Base-by-base conservation (phyloP, 345 rosid genomes). In the Hypericum perforatum region DNA sequence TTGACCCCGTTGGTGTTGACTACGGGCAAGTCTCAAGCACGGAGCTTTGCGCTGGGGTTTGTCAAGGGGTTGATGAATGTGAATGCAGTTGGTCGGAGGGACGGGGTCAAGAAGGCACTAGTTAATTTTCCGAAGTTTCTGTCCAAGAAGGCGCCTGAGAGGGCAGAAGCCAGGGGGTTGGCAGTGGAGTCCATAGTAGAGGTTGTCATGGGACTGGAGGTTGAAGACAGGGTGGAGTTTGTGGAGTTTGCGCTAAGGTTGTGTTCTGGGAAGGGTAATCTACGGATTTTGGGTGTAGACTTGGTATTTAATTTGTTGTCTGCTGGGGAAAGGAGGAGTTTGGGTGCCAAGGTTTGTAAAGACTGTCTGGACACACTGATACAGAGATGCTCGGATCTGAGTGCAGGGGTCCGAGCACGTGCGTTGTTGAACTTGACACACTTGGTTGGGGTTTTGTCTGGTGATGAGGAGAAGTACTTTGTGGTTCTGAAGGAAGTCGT, bases 351-450 rank as follows among this genome's bases (percentile, higher is more conserved):
- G 44, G 70, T 53, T 47, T 37, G 56, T 62, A 74, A 67, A 14
- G 61, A 62, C 50, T 88, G 83, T 64, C 69, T 88, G 63, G 58
- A 74, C 64, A 90, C 85, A 41, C 70, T 92, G 66, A 64, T 83
- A 56, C 66, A 78, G 68, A 78, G 94, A 8, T 85, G 96, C 58
- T 79, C 82, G 2, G 95, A 92, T 50, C 66, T 65, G 0, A 76
- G 8, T 62, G 77, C 81, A 37, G 71, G 60, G 12, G 81, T 75
- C 61, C 79, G 95, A 60, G 89, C 94, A 48, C 82, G 96, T 51
- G 90, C 94, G 52, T 60, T 92, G 63, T 88, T 86, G 38, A 92
- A 76, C 72, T 64, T 85, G 68, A 83, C 90, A 39, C 96, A 92
- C 43, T 72, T 85, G 45, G 86, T 78, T 42, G 98, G 84, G 16